Percentiles rank a stretch among this genome's conserved stretches.
Evolutionary conservation across 352 stramenopile species (phyloP).

Genomic region (Achlya hypogyna): DNA sequence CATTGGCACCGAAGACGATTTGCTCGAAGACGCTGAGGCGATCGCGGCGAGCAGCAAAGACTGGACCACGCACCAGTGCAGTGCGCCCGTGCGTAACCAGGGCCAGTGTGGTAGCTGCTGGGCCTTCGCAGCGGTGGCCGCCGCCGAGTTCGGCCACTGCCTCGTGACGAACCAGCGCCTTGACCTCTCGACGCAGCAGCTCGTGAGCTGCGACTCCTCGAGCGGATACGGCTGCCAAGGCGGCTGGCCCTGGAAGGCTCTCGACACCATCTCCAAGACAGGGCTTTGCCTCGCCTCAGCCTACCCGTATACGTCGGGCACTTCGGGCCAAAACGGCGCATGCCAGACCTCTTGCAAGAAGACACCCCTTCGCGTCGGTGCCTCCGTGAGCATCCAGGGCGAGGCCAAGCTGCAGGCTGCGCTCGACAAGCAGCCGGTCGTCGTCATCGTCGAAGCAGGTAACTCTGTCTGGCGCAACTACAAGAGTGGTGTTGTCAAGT

Average conservation of each 20-base stretch:
- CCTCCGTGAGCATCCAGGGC: conserved; percentile 56
- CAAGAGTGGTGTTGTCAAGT: conserved; percentile 82
- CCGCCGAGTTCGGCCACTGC: conserved; percentile 84
- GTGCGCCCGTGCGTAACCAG: conserved; percentile 91
- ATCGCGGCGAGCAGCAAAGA: too few relatives aligned
- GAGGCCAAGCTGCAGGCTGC: conserved; percentile 67
- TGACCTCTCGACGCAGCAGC: conserved; percentile 86
- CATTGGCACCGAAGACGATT: too few relatives aligned
- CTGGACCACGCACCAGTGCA: conserved; percentile 75
- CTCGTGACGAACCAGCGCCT: conserved; percentile 53
- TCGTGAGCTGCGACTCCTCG: conserved; percentile 83
- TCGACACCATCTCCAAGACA: conserved; percentile 84
- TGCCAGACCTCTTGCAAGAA: conserved; percentile 36
- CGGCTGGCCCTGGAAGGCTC: conserved; percentile 85
- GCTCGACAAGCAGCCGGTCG: conserved; percentile 84
- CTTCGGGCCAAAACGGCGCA: conserved; percentile 22
- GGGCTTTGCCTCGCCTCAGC: conserved; percentile 69
- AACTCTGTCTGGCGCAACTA: conserved; percentile 97
- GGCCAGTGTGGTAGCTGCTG: conserved; percentile 94
- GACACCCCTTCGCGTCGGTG: conserved; percentile 23
- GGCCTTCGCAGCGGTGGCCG: conserved; percentile 90
- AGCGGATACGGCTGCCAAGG: conserved; percentile 89
- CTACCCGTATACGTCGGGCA: conserved; percentile 73
- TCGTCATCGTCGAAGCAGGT: conserved; percentile 89
- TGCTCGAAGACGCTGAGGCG: too few relatives aligned